phyloP scores from a whole-genome alignment of 208 protist species.

The Leishmania arabica region DNA sequence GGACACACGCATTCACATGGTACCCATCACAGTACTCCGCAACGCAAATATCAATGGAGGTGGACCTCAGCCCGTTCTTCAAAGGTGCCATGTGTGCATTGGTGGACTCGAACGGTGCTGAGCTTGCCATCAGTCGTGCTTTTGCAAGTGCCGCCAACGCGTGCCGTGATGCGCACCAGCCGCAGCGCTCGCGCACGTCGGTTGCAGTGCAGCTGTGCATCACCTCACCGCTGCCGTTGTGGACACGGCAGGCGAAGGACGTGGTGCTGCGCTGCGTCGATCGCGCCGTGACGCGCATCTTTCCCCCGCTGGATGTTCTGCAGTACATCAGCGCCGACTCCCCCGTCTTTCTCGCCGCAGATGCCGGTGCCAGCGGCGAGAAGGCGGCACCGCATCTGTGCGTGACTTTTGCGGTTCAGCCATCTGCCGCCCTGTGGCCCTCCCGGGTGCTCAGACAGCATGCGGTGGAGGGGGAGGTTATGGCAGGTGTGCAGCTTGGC shows the following conservation, averaged over 20 bases:
- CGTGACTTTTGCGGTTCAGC: conserved; percentile 24
- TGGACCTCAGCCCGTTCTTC: conserved; percentile 24
- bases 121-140: conserved; percentile 27
- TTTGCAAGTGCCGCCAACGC: conserved; percentile 43
- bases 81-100: neutral
- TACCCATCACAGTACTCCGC: neutral
- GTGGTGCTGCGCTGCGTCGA: conserved; percentile 72
- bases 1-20: neutral
- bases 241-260: conserved; percentile 38
- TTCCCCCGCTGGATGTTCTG: conserved; percentile 68
- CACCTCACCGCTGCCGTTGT: neutral
- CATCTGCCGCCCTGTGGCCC: conserved; percentile 15
- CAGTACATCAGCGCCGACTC: conserved; percentile 48
- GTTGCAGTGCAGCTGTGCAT: conserved; percentile 12
- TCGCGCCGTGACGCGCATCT: conserved; percentile 66
- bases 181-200: neutral
- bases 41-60: conserved; percentile 5
- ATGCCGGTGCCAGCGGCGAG: neutral
- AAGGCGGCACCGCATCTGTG: neutral
- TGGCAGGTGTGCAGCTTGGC: conserved; percentile 7
- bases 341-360: conserved; percentile 10
- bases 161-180: neutral
- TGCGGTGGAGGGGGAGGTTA: conserved; percentile 29
- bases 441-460: conserved; percentile 9
- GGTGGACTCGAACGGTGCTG: conserved; percentile 16